Conservation (phyloP, 1,284 basidiomycete species). For the Ceratobasidium sp. region DNA sequence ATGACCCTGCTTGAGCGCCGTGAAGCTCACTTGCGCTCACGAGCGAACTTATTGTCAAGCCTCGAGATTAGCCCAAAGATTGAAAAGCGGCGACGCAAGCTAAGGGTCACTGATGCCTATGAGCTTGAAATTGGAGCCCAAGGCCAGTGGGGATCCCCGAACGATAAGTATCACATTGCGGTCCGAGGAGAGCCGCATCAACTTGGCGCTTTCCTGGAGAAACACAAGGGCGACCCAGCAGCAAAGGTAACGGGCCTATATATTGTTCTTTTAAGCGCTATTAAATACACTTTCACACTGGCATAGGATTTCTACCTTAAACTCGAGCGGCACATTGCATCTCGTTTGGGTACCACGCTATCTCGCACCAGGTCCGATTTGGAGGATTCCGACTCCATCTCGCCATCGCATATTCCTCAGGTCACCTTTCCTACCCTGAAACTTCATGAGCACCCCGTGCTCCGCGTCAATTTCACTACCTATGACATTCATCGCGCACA, state of each 20-base stretch:
- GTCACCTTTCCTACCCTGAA: background rate
- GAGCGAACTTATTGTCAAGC: background rate
- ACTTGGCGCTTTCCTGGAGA: conserved; percentile 39
- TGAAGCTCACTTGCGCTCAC: background rate
- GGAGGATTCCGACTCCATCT: background rate
- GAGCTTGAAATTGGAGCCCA: conserved; percentile 48
- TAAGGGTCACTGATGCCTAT: background rate
- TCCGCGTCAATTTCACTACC: conserved; percentile 14
- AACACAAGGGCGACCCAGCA: conserved; percentile 52
- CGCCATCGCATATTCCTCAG: conserved; percentile 8
- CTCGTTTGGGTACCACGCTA: background rate
- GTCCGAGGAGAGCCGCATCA: conserved; percentile 32
- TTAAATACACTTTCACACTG: conserved; percentile 50
- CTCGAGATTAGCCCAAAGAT: background rate
- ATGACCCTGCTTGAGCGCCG: background rate
- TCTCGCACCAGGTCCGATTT: background rate
- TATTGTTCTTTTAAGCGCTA: conserved; percentile 42
- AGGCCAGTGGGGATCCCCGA: conserved; percentile 37
- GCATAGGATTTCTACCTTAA: conserved; percentile 42
- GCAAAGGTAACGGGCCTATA: conserved; percentile 40
- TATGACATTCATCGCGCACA: conserved; percentile 32
- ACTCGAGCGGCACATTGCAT: background rate
- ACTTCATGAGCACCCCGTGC: background rate
- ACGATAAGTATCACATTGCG: background rate
- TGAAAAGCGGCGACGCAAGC: conserved; percentile 51